Base-by-base conservation (phyloP, 495 filamentous ascomycete genomes). In the Penicillium cinerascens region DNA sequence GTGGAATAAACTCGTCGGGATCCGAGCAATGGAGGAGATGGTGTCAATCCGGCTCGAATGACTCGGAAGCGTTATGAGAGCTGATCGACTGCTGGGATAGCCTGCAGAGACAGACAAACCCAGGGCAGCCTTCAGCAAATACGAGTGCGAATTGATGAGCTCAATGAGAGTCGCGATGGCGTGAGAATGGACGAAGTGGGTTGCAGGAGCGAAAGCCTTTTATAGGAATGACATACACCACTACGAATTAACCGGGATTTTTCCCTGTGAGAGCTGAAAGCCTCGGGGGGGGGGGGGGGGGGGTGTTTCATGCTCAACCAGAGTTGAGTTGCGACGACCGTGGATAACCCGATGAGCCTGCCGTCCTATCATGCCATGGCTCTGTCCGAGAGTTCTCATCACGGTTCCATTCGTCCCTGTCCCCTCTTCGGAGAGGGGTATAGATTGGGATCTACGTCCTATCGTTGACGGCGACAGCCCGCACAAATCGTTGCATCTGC, bases 1-100 rank as follows among this genome's bases (percentile, higher is more conserved):
- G n/a, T 46, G 45, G 22, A 51, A 61, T 61, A 64, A 54, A 49
- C 61, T 58, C 55, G 57, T 53, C 48, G 55, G 48, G 47, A 23
- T 22, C 18, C 43, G 46, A 62, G 42, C 49, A 48, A 54, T 41
- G 20, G 51, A 26, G 8, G 22, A 39, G 38, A 47, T 49, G 27
- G 42, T 42, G 42, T 16, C 41, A 49, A 53, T 33, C 29, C n/a
- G 37, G 37, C 1, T 5, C 37, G 37, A 38, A 8, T 3, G 37
- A 20, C 37, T 39, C 37, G 37, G 9, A 4, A 20, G 9, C 6
- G 4, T 13, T 18, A 39, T 2, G 37, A 16, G 36, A 29, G 25
- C 41, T 29, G 27, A 51, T 45, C 20, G 39, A 23, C 48, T 45
- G 48, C 57, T 49, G 47, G 46, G 55, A 44, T 57, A 22, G 41